phyloP scores from a whole-genome alignment of 179 eudicot species.

The Nepenthes alata region DNA sequence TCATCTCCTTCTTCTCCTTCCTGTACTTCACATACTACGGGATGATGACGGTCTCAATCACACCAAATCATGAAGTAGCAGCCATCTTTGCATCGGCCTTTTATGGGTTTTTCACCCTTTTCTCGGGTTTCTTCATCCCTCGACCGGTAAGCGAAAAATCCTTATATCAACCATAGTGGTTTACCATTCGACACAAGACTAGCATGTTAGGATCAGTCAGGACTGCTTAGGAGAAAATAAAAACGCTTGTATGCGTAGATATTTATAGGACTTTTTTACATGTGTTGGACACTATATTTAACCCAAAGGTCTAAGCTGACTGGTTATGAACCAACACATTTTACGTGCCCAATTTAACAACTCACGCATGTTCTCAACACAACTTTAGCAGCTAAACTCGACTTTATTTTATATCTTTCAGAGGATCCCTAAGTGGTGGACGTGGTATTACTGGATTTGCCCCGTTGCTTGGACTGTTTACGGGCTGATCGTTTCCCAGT shows the following conservation, averaged over 20 bases:
- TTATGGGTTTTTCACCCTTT: slow-evolving; percentile 63
- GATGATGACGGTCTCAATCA: slow-evolving; percentile 86
- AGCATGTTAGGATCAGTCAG: too few species aligned
- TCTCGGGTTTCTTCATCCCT: slow-evolving; percentile 87
- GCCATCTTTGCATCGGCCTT: slow-evolving; percentile 69
- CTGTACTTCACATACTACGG: slow-evolving; percentile 91
- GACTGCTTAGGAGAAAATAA: too few species aligned
- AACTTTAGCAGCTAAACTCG: too few species aligned
- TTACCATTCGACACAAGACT: too few species aligned
- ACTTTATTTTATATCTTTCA: slow-evolving; percentile 16
- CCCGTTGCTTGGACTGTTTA: slow-evolving; percentile 92
- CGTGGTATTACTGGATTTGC: slow-evolving; percentile 88
- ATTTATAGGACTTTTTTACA: too few species aligned
- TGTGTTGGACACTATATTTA: too few species aligned
- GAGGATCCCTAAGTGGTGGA: slow-evolving; percentile 88
- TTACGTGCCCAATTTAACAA: too few species aligned
- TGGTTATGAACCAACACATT: too few species aligned
- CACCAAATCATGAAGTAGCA: slow-evolving; percentile 86
- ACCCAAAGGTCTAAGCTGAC: too few species aligned
- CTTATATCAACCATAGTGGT: too few species aligned
- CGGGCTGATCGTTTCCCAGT: slow-evolving; percentile 72
- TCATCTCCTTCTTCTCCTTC: slow-evolving; percentile 59
- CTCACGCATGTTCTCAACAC: too few species aligned
- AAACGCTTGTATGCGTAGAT: too few species aligned
- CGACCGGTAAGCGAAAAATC: slow-evolving; percentile 38